Evolutionary conservation across 208 protist genomes (phyloP), one percentile per base, ranked within the genome.

Genomic region (Acanthamoeba culbertsoni): DNA sequence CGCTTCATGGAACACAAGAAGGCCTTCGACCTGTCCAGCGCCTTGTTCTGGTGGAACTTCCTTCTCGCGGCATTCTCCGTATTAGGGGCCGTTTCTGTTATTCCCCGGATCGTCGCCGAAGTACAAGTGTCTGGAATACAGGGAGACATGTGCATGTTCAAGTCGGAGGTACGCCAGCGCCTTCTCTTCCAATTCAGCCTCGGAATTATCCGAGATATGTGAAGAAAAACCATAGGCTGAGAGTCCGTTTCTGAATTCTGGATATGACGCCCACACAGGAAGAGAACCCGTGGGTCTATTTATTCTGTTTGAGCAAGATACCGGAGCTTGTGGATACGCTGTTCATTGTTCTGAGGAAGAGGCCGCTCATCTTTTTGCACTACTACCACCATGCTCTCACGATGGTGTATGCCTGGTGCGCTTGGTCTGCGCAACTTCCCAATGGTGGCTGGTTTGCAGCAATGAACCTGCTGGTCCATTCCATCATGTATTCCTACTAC

Each of bases 401-500:
- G 31, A 96, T 98, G 90, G 94, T 98, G 28, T 99, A 98, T 95
- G 98, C 97, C 96, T 99, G 97, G 98, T 7, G 10, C 12, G 71
- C 16, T 12, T 42, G 7, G 40, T 16, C 16, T 35, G 8, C 46
- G 7, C 18, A 59, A 6, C 14, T 35, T 86, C 40, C 82, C 23
- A 71, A 14, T 28, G 46, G 46, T 16, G 46, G 53, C 33, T 98
- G 98, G 18, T 99, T 98, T 82, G 96, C 96, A 18, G 94, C 96
- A 26, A 98, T 99, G 97, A 99, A 99, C 95, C 98, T 98, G 95
- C 93, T 88, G n/a, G 98, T 99, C 59, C 98, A 99, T 96, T 95
- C 97, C 14, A 95, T 99, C 94, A 99, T 99, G 98, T 99, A 99
- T 95, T 94, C 96, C 14, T 99, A 99, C 95, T 99, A 98, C 95